A percentile compares a stretch with the other conserved stretches of the same genome.
These are phyloP conservation scores for Ophiostoma piceae DNA, from an alignment of 2,329 filamentous ascomycete species.

Conservation along the genomic window DNA sequence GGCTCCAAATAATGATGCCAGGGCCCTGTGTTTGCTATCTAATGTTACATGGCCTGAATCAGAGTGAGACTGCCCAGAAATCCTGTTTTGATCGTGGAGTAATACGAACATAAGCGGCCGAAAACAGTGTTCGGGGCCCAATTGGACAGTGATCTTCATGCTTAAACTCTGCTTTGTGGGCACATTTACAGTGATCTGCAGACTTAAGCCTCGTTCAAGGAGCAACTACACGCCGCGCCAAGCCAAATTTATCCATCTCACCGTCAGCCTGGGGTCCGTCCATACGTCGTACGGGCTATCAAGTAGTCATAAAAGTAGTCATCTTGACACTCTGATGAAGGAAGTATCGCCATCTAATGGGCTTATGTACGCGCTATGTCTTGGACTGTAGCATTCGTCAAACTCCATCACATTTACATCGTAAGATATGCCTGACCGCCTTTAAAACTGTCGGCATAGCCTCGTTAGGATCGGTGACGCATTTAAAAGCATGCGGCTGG, in stretches of 20 bases:
- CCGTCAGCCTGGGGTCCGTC: background rate
- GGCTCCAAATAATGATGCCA: background rate
- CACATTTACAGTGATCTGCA: background rate
- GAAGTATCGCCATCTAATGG: too few species aligned
- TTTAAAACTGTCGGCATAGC: too few species aligned
- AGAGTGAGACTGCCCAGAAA: background rate
- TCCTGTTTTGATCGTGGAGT: background rate
- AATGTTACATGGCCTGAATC: background rate
- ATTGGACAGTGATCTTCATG: background rate
- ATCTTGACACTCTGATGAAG: too few species aligned
- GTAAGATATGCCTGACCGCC: too few species aligned
- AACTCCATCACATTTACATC: too few species aligned
- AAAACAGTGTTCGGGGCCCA: background rate
- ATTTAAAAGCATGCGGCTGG: too few species aligned
- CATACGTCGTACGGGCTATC: too few species aligned
- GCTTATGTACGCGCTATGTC: too few species aligned
- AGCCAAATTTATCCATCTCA: background rate
- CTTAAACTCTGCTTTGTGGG: background rate
- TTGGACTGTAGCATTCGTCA: too few species aligned
- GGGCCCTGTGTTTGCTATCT: background rate
- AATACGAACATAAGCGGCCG: background rate
- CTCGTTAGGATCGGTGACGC: too few species aligned
- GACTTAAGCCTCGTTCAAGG: background rate
- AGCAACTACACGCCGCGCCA: background rate
- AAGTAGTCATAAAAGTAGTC: too few species aligned